Evolutionary conservation across 345 rosid species (phyloP), one percentile per base, ranked within the genome.

Genomic region (Combretum micranthum): DNA sequence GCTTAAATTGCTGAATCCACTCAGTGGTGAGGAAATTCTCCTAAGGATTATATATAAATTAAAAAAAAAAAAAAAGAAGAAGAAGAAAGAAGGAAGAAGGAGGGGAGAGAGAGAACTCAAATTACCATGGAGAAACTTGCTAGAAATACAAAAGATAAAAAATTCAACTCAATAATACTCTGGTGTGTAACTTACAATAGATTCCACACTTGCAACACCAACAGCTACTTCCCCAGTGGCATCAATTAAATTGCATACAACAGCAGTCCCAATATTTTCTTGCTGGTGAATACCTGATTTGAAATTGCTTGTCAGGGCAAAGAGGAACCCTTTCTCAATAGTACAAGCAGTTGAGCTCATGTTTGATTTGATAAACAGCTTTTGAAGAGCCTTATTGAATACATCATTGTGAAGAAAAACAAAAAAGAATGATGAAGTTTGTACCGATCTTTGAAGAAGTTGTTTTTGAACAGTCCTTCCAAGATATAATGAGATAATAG

Each of bases 171-270:
- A 32, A 32, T 32, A 7, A 32, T 5, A 32, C 39, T 32, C 9
- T 32, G 9, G 5, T 32, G 4, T 15, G 47, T 17, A 53, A 74
- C 97, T 51, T 81, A 88, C 98, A 50, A 80, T 76, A 44, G 96
- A 83, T 57, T 92, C 87, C 53, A 92, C 84, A 63, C 78, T 74
- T 49, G 98, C 98, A 67, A 92, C 91, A 53, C 76, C 98, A 65
- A 86, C 89, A 0, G 80, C 76, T 68, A 88, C 66, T 79, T 92
- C 97, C 55, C 95, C 95, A 49, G 60, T 56, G 42, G 55, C 65
- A 61, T 92, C 93, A 61, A 86, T 67, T 65, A 85, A 68, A 47
- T 75, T 81, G 32, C 85, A 77, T 4, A 84, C 83, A 47, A 87
- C 80, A 55, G 95, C 82, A 60, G 97, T 88, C 45, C 44, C 43